Percentiles rank a stretch among this genome's conserved stretches.
phyloP scores from a whole-genome alignment of 2,329 filamentous ascomycete species.

The Penicillium expansum region DNA sequence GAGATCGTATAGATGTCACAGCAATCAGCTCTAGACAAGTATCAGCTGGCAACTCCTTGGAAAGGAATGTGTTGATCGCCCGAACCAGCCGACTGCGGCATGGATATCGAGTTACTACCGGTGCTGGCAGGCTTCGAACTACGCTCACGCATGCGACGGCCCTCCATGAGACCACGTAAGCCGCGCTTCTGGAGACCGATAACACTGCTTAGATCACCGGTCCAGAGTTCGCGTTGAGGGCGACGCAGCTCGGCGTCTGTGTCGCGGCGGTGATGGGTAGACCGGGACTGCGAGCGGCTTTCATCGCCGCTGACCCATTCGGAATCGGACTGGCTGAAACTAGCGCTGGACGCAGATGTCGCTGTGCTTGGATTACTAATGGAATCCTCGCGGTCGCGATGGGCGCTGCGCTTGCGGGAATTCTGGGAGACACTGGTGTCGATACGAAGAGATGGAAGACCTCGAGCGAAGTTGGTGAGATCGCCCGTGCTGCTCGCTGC shows the following conservation, averaged over 20 bases:
- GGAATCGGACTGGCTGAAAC: constrained; percentile 39
- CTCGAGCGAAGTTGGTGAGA: constrained; percentile 28
- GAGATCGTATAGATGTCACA: neutral
- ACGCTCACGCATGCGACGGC: constrained; percentile 76
- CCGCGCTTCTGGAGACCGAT: constrained; percentile 95
- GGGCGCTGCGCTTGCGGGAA: constrained; percentile 21
- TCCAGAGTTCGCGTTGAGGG: constrained; percentile 67
- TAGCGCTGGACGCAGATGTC: constrained; percentile 40
- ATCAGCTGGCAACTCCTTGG: constrained; percentile 20
- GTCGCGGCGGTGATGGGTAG: constrained; percentile 42
- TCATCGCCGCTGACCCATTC: constrained; percentile 30
- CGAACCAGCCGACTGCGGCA: constrained; percentile 15
- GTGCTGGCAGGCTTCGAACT: constrained; percentile 40
- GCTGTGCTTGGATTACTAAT: constrained; percentile 39
- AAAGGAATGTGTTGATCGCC: constrained; percentile 16
- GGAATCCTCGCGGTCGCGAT: constrained; percentile 40
- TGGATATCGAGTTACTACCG: constrained; percentile 18
- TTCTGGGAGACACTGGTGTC: constrained; percentile 37
- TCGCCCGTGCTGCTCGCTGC: constrained; percentile 29
- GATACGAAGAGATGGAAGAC: constrained; percentile 39
- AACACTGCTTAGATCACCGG: constrained; percentile 70
- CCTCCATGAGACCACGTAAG: constrained; percentile 89
- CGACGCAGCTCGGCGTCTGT: constrained; percentile 30
- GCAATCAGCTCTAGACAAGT: neutral
- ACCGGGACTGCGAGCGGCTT: constrained; percentile 34